Conservation (phyloP, 179 eudicot species). For the Beta macrorhiza region DNA sequence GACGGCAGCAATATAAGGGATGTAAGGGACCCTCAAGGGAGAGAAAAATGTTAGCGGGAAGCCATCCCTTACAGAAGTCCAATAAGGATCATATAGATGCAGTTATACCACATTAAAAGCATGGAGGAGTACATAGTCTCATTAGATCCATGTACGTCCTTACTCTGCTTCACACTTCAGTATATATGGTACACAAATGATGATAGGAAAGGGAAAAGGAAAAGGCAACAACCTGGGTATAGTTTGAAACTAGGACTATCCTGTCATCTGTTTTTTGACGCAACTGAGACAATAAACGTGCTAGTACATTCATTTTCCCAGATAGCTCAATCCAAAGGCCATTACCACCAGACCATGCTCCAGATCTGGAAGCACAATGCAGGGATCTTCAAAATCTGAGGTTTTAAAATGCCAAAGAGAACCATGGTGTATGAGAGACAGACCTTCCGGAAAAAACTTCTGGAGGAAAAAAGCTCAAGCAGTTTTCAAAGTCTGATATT, state of each 20-base stretch:
- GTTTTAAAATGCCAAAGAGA: conserved; percentile 4
- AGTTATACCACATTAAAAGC: neutral
- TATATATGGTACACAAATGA: neutral
- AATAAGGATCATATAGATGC: neutral
- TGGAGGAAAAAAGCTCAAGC: conserved; percentile 82
- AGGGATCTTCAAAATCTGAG: conserved; percentile 6
- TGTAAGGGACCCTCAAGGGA: neutral
- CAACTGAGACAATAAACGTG: conserved; percentile 78
- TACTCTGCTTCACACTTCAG: conserved; percentile 6
- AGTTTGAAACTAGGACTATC: conserved; percentile 95
- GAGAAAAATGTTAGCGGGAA: neutral
- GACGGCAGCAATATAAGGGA: neutral
- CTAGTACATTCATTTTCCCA: conserved; percentile 96
- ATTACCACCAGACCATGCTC: conserved; percentile 90
- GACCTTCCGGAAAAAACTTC: conserved; percentile 90
- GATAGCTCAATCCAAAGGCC: conserved; percentile 97
- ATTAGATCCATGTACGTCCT: neutral
- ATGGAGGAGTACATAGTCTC: neutral
- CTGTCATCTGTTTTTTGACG: conserved; percentile 95
- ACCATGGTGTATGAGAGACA: neutral
- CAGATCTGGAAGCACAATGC: conserved; percentile 61
- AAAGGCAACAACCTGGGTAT: conserved; percentile 72
- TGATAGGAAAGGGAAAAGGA: neutral
- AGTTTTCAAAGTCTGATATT: conserved; percentile 83
- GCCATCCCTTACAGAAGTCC: neutral